phyloP scores from a whole-genome alignment of 495 filamentous ascomycete species.

The Penicillium parvum region DNA sequence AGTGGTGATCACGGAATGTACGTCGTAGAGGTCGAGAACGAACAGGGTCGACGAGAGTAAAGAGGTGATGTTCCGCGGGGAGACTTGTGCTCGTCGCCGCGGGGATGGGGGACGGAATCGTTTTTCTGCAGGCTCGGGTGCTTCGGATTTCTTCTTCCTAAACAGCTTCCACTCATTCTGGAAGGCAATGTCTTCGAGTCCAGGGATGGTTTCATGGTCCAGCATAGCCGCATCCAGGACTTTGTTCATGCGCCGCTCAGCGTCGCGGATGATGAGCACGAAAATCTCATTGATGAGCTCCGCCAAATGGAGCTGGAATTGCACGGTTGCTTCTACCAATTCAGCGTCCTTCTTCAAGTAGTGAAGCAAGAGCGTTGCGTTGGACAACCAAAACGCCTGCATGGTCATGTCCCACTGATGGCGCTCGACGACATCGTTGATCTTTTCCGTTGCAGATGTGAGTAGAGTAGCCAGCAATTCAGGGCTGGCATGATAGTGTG shows the following conservation, averaged over 20 bases:
- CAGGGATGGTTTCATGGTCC: conserved; percentile 97
- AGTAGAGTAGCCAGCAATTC: conserved; percentile 79
- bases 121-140: conserved; percentile 79
- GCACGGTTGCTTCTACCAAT: conserved; percentile 72
- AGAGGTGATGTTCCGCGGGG: conserved; percentile 95
- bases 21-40: conserved; percentile 95
- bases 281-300: conserved; percentile 99
- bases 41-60: conserved; percentile 94
- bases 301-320: conserved; percentile 88
- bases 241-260: conserved; percentile 96
- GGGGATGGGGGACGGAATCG: conserved; percentile 93
- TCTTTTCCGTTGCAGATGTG: conserved; percentile 86
- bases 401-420: conserved; percentile 99
- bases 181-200: conserved; percentile 92
- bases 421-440: conserved; percentile 88
- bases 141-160: conserved; percentile 83
- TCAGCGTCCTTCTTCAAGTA: conserved; percentile 94
- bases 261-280: conserved; percentile 95
- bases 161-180: conserved; percentile 98
- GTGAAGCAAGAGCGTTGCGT: conserved; percentile 89
- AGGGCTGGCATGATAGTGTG: conserved; percentile 88
- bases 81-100: conserved; percentile 82
- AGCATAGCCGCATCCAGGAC: conserved; percentile 89
- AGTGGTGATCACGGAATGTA: conserved; percentile 92
- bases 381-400: conserved; percentile 97